Percentiles rank a stretch among this genome's conserved stretches.
These are phyloP conservation scores for Cotoneaster glaucophyllus DNA, from an alignment of 306 rosid species.

Conservation along the genomic window DNA sequence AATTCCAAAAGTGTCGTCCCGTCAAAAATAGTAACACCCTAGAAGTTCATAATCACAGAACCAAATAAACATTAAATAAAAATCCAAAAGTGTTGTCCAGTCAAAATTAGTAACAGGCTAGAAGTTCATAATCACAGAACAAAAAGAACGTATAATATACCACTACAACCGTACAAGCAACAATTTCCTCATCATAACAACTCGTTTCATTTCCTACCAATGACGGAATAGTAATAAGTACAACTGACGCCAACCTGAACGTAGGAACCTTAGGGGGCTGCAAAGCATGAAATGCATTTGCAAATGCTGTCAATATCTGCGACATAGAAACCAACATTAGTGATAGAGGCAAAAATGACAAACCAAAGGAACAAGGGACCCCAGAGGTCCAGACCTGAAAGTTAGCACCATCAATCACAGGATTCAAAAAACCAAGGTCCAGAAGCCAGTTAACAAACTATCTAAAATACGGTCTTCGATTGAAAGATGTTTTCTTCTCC, in stretches of 20 bases:
- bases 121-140: neutral
- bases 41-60: neutral
- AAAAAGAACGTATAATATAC: neutral
- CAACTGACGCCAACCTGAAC: constrained; percentile 55
- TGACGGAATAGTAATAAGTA: neutral
- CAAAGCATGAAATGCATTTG: constrained; percentile 85
- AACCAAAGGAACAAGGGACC: neutral
- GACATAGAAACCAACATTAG: constrained; percentile 15
- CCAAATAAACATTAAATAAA: neutral
- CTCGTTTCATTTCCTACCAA: constrained; percentile 2
- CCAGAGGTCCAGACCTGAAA: constrained; percentile 53
- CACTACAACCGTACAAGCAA: neutral
- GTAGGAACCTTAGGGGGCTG: constrained; percentile 91
- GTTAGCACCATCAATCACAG: constrained; percentile 81
- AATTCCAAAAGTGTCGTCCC: neutral
- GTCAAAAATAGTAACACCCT: neutral
- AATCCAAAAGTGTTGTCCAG: neutral
- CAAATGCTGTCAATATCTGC: constrained; percentile 79
- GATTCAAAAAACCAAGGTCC: constrained; percentile 85
- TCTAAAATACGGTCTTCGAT: constrained; percentile 92
- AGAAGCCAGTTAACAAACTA: constrained; percentile 81
- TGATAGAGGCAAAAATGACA: neutral
- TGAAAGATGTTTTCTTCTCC: constrained; percentile 78
- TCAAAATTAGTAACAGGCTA: neutral
- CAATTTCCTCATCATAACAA: neutral